Percentiles rank a stretch among this genome's conserved stretches.
phyloP scores from a whole-genome alignment of 192 early-diverging fungal species.

The Podila clonocystis region DNA sequence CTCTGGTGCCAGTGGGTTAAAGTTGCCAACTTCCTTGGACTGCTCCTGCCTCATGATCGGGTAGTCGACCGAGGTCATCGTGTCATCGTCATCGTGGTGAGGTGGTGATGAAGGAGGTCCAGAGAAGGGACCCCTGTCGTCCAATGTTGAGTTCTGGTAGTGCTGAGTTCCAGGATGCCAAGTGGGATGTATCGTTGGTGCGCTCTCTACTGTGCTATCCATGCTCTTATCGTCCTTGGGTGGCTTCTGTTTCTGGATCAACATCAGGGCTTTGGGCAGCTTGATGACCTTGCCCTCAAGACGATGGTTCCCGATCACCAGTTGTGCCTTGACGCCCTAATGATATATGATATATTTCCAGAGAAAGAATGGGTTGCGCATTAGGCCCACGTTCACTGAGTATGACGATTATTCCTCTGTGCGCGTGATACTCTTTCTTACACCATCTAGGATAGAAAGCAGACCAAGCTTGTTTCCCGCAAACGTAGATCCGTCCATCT shows the following conservation, averaged over 20 bases:
- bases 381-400: background rate
- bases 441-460: slow-evolving; percentile 42
- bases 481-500: slow-evolving; percentile 42
- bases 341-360: background rate
- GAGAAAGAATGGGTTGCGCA: background rate
- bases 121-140: background rate
- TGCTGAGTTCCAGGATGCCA: background rate
- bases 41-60: background rate
- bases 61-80: slow-evolving; percentile 21
- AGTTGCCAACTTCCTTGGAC: background rate
- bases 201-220: background rate
- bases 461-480: slow-evolving; percentile 43
- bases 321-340: slow-evolving; percentile 39
- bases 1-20: slow-evolving; percentile 20
- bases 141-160: background rate
- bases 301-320: slow-evolving; percentile 44
- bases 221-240: background rate
- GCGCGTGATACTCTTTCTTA: background rate
- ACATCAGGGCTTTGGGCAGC: slow-evolving; percentile 29
- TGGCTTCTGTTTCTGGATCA: slow-evolving; percentile 40
- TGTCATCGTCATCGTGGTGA: slow-evolving; percentile 31
- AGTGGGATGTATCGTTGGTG: background rate
- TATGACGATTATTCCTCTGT: background rate
- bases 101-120: background rate
- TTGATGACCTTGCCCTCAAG: slow-evolving; percentile 36